Conservation (phyloP, 1,139 yeast species). For the Candida sp. region DNA sequence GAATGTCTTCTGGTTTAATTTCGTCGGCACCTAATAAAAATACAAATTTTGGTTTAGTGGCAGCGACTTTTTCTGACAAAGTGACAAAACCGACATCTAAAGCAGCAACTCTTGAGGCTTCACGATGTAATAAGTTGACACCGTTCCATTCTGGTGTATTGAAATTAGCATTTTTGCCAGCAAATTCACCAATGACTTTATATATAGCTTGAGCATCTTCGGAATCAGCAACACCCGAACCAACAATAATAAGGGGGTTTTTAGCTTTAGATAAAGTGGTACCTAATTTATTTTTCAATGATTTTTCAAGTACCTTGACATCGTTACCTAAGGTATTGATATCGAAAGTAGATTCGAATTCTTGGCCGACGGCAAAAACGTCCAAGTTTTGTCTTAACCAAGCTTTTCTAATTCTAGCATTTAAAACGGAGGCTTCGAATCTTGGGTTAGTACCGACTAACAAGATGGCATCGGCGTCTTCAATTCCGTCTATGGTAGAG, state of each 20-base stretch:
- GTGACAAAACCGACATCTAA: conserved; percentile 79
- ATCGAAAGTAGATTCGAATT: conserved; percentile 75
- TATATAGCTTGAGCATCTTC: conserved; percentile 63
- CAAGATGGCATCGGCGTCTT: conserved; percentile 77
- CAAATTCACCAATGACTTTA: conserved; percentile 63
- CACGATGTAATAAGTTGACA: conserved; percentile 76
- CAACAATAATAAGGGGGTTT: conserved; percentile 77
- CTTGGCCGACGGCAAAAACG: conserved; percentile 71
- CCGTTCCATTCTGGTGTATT: conserved; percentile 81
- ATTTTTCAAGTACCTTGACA: conserved; percentile 54
- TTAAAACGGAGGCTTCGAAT: conserved; percentile 87
- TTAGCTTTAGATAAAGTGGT: conserved; percentile 63
- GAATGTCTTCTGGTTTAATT: conserved; percentile 64
- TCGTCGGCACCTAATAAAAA: conserved; percentile 88
- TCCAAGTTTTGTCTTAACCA: conserved; percentile 72
- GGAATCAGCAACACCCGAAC: conserved; percentile 76
- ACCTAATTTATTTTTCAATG: conserved; percentile 70
- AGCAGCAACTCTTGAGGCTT: conserved; percentile 85
- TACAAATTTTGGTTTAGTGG: conserved; percentile 67
- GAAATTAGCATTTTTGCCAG: conserved; percentile 56
- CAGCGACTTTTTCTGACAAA: conserved; percentile 43
- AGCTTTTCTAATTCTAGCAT: conserved; percentile 79
- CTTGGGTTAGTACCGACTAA: conserved; percentile 86
- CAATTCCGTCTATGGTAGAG: conserved; percentile 77
- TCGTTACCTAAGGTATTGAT: conserved; percentile 62